These are phyloP conservation scores for Aphanomyces astaci DNA, from an alignment of 352 stramenopile genomes.

Conservation along the genomic window DNA sequence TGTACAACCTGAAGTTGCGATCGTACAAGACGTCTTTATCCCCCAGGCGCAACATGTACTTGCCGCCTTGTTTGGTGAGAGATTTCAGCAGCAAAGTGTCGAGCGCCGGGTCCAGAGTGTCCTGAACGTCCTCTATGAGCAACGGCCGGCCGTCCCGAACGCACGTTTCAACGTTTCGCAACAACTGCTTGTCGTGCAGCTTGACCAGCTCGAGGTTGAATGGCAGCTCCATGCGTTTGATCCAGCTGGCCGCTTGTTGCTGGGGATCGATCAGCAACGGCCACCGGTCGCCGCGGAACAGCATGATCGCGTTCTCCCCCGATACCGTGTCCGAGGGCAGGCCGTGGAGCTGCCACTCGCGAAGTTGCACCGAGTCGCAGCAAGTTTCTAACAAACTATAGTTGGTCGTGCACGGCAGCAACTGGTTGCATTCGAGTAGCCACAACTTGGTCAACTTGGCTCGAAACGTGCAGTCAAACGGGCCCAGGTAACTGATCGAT, in stretches of 20 bases:
- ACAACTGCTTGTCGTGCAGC: slow-evolving; percentile 86
- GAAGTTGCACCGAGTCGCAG: slow-evolving; percentile 83
- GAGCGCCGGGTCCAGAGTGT: slow-evolving; percentile 85
- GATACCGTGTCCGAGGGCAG: slow-evolving; percentile 88
- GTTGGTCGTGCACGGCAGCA: slow-evolving; percentile 60
- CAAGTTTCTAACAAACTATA: slow-evolving; percentile 66
- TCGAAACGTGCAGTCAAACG: slow-evolving; percentile 87
- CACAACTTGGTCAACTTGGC: slow-evolving; percentile 66
- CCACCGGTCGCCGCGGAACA: slow-evolving; percentile 85
- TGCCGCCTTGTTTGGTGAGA: slow-evolving; percentile 85
- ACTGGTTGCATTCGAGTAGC: slow-evolving; percentile 50
- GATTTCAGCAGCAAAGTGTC: slow-evolving; percentile 90
- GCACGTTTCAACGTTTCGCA: slow-evolving; percentile 85
- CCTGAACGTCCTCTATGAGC: slow-evolving; percentile 90
- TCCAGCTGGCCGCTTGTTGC: slow-evolving; percentile 90
- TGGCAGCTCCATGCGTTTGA: slow-evolving; percentile 71
- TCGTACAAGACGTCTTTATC: slow-evolving; percentile 92
- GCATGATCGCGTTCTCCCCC: slow-evolving; percentile 89
- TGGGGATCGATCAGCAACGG: slow-evolving; percentile 93
- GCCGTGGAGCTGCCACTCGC: slow-evolving; percentile 89
- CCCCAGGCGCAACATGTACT: slow-evolving; percentile 84
- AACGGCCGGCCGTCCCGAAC: slow-evolving; percentile 85
- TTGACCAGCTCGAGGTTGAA: slow-evolving; percentile 66
- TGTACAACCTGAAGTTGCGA: slow-evolving; percentile 83
- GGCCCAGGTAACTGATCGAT: slow-evolving; percentile 91